Evolutionary conservation across 495 filamentous ascomycete species (phyloP).

Genomic region (Talaromyces ruber): DNA sequence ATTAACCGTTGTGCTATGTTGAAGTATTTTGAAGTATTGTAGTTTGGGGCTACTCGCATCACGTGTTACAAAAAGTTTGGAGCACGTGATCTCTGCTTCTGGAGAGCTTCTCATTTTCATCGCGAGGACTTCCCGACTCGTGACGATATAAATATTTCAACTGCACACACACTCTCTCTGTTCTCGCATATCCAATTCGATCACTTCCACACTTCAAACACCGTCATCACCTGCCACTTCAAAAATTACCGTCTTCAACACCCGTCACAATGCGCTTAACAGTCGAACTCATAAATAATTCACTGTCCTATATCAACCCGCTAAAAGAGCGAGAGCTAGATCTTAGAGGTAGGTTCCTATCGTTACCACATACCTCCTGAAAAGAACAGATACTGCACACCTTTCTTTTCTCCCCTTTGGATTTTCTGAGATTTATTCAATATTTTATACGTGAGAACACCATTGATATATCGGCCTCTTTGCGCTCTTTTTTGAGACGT

Average conservation of each 20-base stretch:
- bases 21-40: background rate
- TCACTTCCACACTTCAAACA: too few relatives aligned
- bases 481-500: slow-evolving; percentile 34
- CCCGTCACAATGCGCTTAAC: slow-evolving; percentile 75
- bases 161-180: too few relatives aligned
- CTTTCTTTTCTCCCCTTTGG: slow-evolving; percentile 29
- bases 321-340: slow-evolving; percentile 97
- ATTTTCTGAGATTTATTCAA: slow-evolving; percentile 17
- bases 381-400: slow-evolving; percentile 98
- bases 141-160: too few relatives aligned
- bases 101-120: background rate
- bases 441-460: slow-evolving; percentile 45
- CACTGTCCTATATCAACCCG: slow-evolving; percentile 94
- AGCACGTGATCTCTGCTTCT: background rate
- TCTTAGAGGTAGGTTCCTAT: slow-evolving; percentile 85
- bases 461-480: slow-evolving; percentile 63
- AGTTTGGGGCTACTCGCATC: background rate
- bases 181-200: too few relatives aligned
- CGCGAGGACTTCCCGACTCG: background rate
- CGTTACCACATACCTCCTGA: slow-evolving; percentile 40
- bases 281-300: slow-evolving; percentile 81
- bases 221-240: background rate
- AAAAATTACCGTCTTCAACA: background rate
- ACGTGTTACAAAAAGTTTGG: background rate
- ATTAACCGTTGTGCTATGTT: background rate